A percentile compares a stretch with the other conserved stretches of the same genome.
Conservation (phyloP, 1,284 basidiomycete species). For the Butyriboletus appendiculatus region DNA sequence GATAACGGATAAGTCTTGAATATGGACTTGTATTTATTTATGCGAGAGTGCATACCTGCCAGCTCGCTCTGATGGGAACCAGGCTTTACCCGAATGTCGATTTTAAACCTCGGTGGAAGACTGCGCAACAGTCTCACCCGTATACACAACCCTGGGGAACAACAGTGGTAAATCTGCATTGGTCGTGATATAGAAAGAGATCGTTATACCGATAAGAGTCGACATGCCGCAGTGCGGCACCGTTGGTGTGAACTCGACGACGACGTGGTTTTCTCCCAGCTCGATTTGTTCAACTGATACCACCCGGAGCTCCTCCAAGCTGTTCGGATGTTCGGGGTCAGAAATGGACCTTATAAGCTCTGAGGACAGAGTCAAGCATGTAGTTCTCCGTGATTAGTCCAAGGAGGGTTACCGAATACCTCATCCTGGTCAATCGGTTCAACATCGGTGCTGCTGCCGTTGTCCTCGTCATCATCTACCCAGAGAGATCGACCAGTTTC, state of each 20-base stretch:
- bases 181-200: neutral
- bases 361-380: constrained; percentile 33
- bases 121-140: constrained; percentile 90
- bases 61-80: constrained; percentile 96
- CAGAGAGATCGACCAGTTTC: constrained; percentile 47
- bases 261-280: constrained; percentile 71
- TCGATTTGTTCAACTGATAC: constrained; percentile 89
- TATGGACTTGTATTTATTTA: neutral
- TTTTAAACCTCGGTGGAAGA: constrained; percentile 90
- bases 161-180: constrained; percentile 4
- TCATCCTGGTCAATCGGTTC: constrained; percentile 73
- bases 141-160: constrained; percentile 77
- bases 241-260: constrained; percentile 94
- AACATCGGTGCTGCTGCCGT: constrained; percentile 29
- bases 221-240: constrained; percentile 99
- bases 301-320: constrained; percentile 95
- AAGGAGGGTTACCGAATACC: constrained; percentile 54
- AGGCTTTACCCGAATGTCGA: constrained; percentile 91
- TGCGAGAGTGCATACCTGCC: constrained; percentile 55
- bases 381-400: neutral
- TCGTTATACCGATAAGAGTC: constrained; percentile 81
- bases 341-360: constrained; percentile 92
- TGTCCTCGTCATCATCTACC: constrained; percentile 44
- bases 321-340: constrained; percentile 97
- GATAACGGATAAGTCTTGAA: neutral